Conservation (phyloP, 78 protist genomes). For the Monocercomonoides exilis region DNA sequence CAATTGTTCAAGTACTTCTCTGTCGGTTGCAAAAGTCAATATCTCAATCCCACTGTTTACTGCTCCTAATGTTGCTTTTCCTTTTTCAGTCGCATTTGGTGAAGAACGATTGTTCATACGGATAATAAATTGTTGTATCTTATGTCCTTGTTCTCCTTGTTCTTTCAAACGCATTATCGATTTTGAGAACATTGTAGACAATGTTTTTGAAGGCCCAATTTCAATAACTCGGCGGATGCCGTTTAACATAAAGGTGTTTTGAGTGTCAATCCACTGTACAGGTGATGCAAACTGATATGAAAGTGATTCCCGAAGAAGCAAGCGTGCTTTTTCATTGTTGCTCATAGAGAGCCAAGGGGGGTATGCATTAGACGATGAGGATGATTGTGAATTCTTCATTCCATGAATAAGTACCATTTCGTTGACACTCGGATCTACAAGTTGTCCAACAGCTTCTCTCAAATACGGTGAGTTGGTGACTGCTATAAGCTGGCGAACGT, state of each 20-base stretch:
- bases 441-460: neutral
- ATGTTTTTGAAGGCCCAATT: slow-evolving; percentile 51
- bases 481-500: no score
- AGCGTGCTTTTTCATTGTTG: neutral
- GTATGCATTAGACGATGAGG: neutral
- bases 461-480: no score
- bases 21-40: no score
- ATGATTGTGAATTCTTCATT: neutral
- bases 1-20: no score
- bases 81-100: neutral
- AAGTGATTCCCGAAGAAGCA: slow-evolving; percentile 45
- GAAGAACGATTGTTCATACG: neutral
- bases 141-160: neutral
- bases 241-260: slow-evolving; percentile 24
- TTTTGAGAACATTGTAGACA: slow-evolving; percentile 14
- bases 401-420: neutral
- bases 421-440: neutral
- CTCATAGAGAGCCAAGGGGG: neutral
- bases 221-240: slow-evolving; percentile 42
- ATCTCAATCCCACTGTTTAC: no score
- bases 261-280: slow-evolving; percentile 61
- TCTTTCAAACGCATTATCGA: neutral
- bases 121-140: neutral
- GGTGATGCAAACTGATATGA: slow-evolving; percentile 65
- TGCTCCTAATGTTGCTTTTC: neutral